Base-by-base conservation (phyloP, 176 grass and related monocot genomes). In the Ensete glaucum region DNA sequence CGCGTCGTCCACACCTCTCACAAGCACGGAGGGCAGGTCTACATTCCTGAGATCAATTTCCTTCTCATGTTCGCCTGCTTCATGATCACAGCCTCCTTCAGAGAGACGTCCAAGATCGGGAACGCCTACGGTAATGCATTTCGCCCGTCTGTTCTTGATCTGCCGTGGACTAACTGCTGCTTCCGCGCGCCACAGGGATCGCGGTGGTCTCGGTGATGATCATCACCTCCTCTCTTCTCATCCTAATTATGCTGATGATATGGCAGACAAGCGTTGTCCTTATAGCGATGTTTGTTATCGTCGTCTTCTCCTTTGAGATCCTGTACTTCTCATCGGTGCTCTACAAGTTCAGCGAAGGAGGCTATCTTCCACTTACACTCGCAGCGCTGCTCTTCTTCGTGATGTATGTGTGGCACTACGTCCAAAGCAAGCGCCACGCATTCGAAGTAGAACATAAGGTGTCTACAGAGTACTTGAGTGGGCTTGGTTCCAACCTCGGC, bases 21-120 rank as follows among this genome's bases (percentile, higher is more conserved):
- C 74, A 80, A 84, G 62, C 83, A 90, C 20, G 87, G 88, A 79
- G 92, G 92, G 11, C 92, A 96, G 62, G 86, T 96, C 22, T 92
- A 92, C 78, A 89, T 92, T 64, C 92, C 89, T 11, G 89, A 96
- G 76, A 88, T 96, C 80, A 92, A 92, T 62, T 96, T 92, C 72
- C 62, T 92, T 69, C 88, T 92, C 75, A 81, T 90, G 14, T 26
- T 92, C 26, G 89, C 87, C 3, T 87, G 92, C 62, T 65, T 88
- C 51, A 52, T 88, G 1, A 81, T 96, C 53, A 96, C 89, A 0
- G 68, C 86, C 58, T 71, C 69, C 26, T 97, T 97, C 83, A 81
- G 81, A 54, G 83, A 83, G 9, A 93, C 85, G 34, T 83, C 83
- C 12, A 82, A 72, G 12, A 86, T 92, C n/a, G 90, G 88, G 60